Evolutionary conservation across 2,329 filamentous ascomycete species (phyloP).

Genomic region (Sclerotinia sclerotiorum): DNA sequence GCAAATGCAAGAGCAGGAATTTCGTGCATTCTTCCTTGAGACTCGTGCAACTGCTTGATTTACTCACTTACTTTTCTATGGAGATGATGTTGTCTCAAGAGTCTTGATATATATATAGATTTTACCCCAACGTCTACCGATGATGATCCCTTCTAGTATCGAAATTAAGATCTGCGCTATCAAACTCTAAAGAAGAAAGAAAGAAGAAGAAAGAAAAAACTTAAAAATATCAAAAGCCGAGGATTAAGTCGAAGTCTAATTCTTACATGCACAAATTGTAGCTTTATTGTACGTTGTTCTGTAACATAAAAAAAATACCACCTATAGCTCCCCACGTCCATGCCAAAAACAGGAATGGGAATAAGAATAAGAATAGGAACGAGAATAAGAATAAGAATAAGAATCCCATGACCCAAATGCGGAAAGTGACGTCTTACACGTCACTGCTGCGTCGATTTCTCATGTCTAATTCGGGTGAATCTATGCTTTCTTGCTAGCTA

Average conservation of each 20-base stretch:
- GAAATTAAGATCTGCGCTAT: neutral
- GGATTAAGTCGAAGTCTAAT: too few relatives aligned
- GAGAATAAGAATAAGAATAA: neutral
- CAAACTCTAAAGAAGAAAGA: neutral
- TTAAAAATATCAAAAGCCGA: neutral
- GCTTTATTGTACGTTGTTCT: too few relatives aligned
- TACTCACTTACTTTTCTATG: neutral
- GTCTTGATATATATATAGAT: neutral
- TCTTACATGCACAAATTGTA: neutral
- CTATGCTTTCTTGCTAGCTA: neutral
- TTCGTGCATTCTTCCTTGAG: neutral
- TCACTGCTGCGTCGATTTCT: neutral
- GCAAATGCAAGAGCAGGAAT: neutral
- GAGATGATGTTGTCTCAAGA: neutral
- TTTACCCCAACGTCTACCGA: neutral
- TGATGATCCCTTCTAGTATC: neutral
- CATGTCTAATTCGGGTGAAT: neutral
- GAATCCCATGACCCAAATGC: neutral
- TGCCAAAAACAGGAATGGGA: neutral
- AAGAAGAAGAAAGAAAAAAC: neutral
- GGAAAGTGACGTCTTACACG: neutral
- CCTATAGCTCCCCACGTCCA: neutral
- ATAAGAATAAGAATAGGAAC: too few relatives aligned
- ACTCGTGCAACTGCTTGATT: accelerated
- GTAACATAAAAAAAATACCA: neutral